phyloP scores from a whole-genome alignment of 2,329 filamentous ascomycete genomes.

The Hypoxylon sp. region DNA sequence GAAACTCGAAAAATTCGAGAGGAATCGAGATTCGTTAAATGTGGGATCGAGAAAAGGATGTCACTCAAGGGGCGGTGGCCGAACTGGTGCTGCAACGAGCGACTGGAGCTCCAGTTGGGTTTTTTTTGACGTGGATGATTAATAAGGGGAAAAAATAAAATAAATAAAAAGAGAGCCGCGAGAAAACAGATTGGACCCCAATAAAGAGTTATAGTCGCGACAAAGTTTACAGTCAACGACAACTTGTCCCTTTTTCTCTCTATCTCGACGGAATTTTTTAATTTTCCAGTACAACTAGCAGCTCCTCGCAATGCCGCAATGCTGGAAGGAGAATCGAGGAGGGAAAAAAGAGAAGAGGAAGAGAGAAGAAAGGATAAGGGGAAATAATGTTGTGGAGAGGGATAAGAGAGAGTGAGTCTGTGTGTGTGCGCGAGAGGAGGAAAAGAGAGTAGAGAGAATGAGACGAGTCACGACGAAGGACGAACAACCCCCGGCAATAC shows the following conservation, averaged over 20 bases:
- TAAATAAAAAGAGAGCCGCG: conserved; percentile 20
- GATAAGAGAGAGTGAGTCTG: conserved; percentile 39
- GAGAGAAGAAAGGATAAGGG: conserved; percentile 29
- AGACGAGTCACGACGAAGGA: conserved; percentile 45
- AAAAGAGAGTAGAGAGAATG: conserved; percentile 37
- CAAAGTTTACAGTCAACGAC: conserved; percentile 15
- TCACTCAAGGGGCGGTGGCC: conserved; percentile 32
- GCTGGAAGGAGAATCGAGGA: conserved; percentile 21
- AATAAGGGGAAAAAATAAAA: conserved; percentile 25
- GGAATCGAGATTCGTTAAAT: conserved; percentile 34
- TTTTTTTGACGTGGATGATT: conserved; percentile 33
- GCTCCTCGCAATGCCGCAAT: conserved; percentile 36
- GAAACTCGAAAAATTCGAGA: conserved; percentile 22
- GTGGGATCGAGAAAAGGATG: conserved; percentile 35
- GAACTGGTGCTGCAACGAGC: conserved; percentile 41
- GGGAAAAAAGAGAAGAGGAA: conserved; percentile 20
- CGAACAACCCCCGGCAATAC: conserved; percentile 36
- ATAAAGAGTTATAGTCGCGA: conserved; percentile 1
- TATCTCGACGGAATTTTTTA: conserved; percentile 24
- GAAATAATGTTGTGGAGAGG: conserved; percentile 36
- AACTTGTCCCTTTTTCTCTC: conserved; percentile 3
- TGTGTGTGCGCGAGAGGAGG: conserved; percentile 26
- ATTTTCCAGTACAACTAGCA: conserved; percentile 23
- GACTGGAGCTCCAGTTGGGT: conserved; percentile 42
- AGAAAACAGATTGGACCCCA: background rate